Evolutionary conservation across 768 basidiomycete genomes (phyloP), one percentile per base, ranked within the genome.

Genomic region (Podaxis pistillaris): DNA sequence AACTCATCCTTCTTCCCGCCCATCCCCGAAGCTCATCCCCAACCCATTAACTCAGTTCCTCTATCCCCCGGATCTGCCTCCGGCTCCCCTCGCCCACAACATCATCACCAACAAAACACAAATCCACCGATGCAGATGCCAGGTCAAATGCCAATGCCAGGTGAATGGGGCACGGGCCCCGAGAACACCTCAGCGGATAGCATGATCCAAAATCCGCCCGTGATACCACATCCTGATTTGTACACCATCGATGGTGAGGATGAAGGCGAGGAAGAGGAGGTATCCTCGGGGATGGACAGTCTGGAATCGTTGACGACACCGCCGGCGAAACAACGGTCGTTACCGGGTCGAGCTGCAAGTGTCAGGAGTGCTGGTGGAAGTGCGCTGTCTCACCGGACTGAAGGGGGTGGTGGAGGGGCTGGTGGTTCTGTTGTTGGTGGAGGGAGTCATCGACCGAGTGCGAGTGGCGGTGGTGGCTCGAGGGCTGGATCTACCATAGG

Each of bases 221-320:
- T 55, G 37, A 64, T 63, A 63, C 36, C 51, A 38, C 24, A 30
- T 36, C 40, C 37, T 40, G 40, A 44, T 37, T 13, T 62, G 3
- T 62, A 49, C 19, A 38, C 41, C 4, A 26, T 50, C 17, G 49
- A 44, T 30, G 51, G 54, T 15, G 53, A 67, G 26, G 66, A 68
- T 40, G 58, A 64, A 15, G 72, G 73, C n/a, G 73, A 73, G 26
- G 73, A 73, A 33, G 72, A 72, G 13, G 69, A 67, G 5, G 67
- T 73, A 5, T 73, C 72, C 24, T 74, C 75, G 24, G 67, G 66
- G 5, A 60, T 74, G n/a, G 68, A 60, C 7, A 70, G 72, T 33
- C 65, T 64, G 13, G 72, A 71, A 22, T 70, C 74, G 4, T 66
- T 77, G 41, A 74, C 74, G 5, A 76, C 76, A 9, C 74, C 74